These are phyloP conservation scores for Kewa caespitosa DNA, from an alignment of 179 eudicot genomes.

Conservation along the genomic window DNA sequence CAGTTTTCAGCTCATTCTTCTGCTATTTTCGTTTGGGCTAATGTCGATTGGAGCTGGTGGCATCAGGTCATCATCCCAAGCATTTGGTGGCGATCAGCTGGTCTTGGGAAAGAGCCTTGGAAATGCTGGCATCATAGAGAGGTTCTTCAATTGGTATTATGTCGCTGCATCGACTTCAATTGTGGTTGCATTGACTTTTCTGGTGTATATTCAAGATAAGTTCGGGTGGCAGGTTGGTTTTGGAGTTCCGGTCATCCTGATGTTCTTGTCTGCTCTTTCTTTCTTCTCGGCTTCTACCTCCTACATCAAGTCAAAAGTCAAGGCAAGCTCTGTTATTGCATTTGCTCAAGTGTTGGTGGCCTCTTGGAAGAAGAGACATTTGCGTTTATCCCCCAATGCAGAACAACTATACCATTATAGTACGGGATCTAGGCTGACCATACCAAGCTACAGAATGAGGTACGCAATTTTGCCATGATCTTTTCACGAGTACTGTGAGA, in stretches of 20 bases:
- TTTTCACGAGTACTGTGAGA: no score
- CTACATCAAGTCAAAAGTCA: conserved; percentile 40
- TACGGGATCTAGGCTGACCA: conserved; percentile 30
- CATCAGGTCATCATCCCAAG: conserved; percentile 43
- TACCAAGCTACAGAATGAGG: conserved; percentile 24
- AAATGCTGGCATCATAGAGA: conserved; percentile 31
- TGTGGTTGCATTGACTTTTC: conserved; percentile 37
- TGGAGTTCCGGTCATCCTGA: conserved; percentile 48
- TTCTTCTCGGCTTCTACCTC: conserved; percentile 54
- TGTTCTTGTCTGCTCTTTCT: conserved; percentile 39
- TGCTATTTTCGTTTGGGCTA: conserved; percentile 40
- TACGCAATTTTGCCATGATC: background rate
- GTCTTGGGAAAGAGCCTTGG: background rate
- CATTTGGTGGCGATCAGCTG: conserved; percentile 58
- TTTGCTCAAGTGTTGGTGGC: conserved; percentile 48
- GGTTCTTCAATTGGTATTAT: conserved; percentile 54
- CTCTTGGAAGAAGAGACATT: conserved; percentile 39
- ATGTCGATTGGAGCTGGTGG: conserved; percentile 54
- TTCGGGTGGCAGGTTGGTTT: conserved; percentile 66
- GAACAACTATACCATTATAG: conserved; percentile 27
- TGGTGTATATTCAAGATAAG: conserved; percentile 64
- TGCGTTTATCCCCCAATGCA: conserved; percentile 8
- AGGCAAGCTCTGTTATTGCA: conserved; percentile 38
- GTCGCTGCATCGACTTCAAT: conserved; percentile 28
- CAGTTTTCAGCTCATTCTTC: conserved; percentile 28